Percentiles rank a stretch among this genome's conserved stretches.
These are phyloP conservation scores for Neophaeococcomyces aloes DNA, from an alignment of 2,329 filamentous ascomycete genomes.

Conservation along the genomic window DNA sequence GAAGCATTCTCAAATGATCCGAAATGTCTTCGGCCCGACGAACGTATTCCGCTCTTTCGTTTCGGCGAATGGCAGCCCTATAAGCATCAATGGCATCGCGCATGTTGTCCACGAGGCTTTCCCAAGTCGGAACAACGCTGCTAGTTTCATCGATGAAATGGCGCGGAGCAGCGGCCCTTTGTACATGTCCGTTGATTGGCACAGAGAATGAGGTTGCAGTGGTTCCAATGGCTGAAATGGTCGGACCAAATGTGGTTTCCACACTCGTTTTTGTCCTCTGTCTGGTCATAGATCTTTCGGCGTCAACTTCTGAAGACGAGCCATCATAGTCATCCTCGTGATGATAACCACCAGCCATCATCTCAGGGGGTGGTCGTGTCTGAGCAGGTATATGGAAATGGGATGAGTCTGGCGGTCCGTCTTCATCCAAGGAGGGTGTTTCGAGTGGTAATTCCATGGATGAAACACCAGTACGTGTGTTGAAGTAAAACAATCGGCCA, in stretches of 20 bases:
- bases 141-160: constrained; percentile 88
- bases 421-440: constrained; percentile 72
- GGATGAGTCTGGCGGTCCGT: constrained; percentile 75
- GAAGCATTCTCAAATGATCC: constrained; percentile 80
- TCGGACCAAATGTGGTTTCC: constrained; percentile 11
- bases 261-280: constrained; percentile 27
- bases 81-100: constrained; percentile 81
- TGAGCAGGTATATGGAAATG: constrained; percentile 82
- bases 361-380: constrained; percentile 77
- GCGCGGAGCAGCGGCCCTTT: constrained; percentile 51
- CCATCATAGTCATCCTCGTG: constrained; percentile 79
- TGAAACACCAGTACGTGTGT: constrained; percentile 89
- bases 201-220: constrained; percentile 47
- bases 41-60: constrained; percentile 80
- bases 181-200: constrained; percentile 34
- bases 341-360: constrained; percentile 73
- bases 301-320: constrained; percentile 79
- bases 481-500: constrained; percentile 92
- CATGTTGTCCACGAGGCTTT: constrained; percentile 83
- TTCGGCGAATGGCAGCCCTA: constrained; percentile 74
- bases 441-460: constrained; percentile 92
- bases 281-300: constrained; percentile 69
- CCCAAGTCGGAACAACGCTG: constrained; percentile 75
- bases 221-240: constrained; percentile 39
- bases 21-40: constrained; percentile 95